phyloP scores from a whole-genome alignment of 2,329 filamentous ascomycete species.

The Penicillium sp. region DNA sequence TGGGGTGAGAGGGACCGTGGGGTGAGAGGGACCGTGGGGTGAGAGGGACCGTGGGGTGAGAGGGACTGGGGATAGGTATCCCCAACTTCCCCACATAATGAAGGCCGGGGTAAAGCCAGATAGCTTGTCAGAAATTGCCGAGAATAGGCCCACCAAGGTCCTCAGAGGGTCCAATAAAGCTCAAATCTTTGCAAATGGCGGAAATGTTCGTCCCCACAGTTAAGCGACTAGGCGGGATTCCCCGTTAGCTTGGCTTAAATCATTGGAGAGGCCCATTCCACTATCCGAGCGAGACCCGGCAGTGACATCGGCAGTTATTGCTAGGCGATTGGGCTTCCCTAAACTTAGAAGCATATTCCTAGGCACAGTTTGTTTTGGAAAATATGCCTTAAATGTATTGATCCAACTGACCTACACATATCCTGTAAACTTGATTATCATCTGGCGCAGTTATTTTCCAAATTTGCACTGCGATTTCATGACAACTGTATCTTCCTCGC shows the following conservation, averaged over 20 bases:
- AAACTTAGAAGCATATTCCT: too few relatives aligned
- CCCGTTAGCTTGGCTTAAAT: background rate
- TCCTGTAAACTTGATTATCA: too few relatives aligned
- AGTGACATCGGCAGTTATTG: background rate
- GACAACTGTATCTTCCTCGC: too few relatives aligned
- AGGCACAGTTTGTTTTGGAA: too few relatives aligned
- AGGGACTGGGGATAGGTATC: background rate
- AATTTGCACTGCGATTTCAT: too few relatives aligned
- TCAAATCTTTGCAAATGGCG: background rate
- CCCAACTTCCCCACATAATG: background rate
- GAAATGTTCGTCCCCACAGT: background rate
- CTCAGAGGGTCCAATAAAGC: background rate
- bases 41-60: background rate
- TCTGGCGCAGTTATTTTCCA: too few relatives aligned
- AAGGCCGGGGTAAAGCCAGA: background rate
- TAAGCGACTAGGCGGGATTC: background rate
- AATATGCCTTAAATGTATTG: too few relatives aligned
- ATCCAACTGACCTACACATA: background rate
- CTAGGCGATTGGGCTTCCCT: background rate
- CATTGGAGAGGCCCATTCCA: background rate
- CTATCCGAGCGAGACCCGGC: background rate
- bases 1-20: background rate
- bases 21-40: background rate
- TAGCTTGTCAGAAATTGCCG: background rate
- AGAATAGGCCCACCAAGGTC: background rate